Evolutionary conservation across 768 basidiomycete species (phyloP), one percentile per base, ranked within the genome.

Genomic region (Neoboletus magnificus): DNA sequence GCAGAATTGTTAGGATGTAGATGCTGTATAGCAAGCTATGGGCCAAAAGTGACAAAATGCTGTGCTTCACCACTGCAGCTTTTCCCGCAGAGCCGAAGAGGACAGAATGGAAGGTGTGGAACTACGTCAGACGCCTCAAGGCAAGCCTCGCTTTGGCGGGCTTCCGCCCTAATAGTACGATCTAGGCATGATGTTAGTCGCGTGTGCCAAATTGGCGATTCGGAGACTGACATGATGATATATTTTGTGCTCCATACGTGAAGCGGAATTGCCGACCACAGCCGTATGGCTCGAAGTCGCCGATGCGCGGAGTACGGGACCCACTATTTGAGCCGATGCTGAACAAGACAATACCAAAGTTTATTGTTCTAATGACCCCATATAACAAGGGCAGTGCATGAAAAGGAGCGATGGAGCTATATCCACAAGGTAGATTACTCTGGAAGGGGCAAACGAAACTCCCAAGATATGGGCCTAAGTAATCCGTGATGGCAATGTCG

Each of bases 91-190:
- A 22, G 37, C 20, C 22, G 23, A 37, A 44, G 23, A 40, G 30
- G 41, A 50, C 40, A 33, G 27, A 64, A 61, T 62, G 63, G 57
- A 62, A 59, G 56, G 53, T 47, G 49, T 56, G 58, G 54, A 64
- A 56, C 48, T 16, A 66, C 44, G 63, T 63, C 64, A 63, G 52
- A 42, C 16, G 56, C 68, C 65, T 71, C 56, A 56, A 71, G 68
- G 69, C 58, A 20, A 25, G 56, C 67, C 69, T 71, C 65, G 48
- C 62, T 64, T 67, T 40, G 37, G 47, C 41, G 44, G 41, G 52
- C 55, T 48, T 30, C 57, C 44, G 48, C 45, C 40, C 52, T 58
- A 51, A 55, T 51, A 41, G 27, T 15, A 40, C 18, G 47, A 48
- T 27, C 52, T 49, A 40, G 41, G 33, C 63, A 55, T 36, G 50